Base-by-base conservation (phyloP, 805 yeast genomes). In the Yamadazyma kitorensis region DNA sequence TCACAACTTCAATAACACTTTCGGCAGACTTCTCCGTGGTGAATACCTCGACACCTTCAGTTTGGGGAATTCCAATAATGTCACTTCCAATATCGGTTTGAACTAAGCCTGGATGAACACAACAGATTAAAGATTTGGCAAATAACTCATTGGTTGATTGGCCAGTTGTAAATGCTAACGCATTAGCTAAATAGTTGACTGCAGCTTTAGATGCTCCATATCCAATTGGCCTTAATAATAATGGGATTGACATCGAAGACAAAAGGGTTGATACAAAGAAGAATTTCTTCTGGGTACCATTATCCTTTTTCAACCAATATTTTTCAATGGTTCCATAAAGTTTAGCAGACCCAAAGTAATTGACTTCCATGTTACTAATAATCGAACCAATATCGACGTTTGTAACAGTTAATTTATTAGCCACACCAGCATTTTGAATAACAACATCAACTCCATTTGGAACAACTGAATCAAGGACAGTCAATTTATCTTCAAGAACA, bases 141-240 rank as follows among this genome's bases (percentile, higher is more conserved):
- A 27, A 30, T 15, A 30, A 18, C 6, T 18, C 13, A 3, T 31
- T 15, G 3, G 22, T 3, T 4, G 27, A 17, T 12, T n/a, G 4
- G 4, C 13, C 12, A n/a, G 22, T 17, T 17, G 18, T 5, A n/a
- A 7, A 13, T 12, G 28, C 7, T 13, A 28, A 28, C 11, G 8
- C 5, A 10, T 6, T 14, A 7, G 17, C 32, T 14, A 54, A 36
- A 40, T 44, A 57, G 45, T 59, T 60, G 16, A 59, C 29, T 0
- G 62, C 64, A 2, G 64, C 60, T 36, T 66, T 64, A 5, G 70
- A 61, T 4, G 48, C 45, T 8, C 55, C 57, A 37, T 62, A 63
- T 4, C 52, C 49, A 27, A 27, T 4, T 11, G 26, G 29, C 11
- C 29, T 23, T n/a, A 15, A 17, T 15, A 29, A 29, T 9, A 23